Conservation (phyloP, 371 early-diverging fungal genomes). For the Mucor circinelloides region DNA sequence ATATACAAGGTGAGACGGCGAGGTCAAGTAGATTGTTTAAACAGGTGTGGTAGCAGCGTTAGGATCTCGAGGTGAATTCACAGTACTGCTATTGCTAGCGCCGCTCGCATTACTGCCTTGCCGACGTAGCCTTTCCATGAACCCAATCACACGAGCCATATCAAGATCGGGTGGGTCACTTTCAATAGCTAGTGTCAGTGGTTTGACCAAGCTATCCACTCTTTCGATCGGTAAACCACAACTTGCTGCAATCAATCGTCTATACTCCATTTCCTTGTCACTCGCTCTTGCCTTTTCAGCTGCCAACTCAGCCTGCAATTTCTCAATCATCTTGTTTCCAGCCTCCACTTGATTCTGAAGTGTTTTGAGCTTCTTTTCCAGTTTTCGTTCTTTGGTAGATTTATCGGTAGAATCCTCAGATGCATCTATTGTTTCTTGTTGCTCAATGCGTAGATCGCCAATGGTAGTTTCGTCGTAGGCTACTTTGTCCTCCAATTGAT, state of each 20-base stretch:
- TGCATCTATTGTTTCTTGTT: neutral
- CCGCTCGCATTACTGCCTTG: constrained; percentile 3
- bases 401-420: neutral
- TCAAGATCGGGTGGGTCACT: constrained; percentile 71
- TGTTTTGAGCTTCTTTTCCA: constrained; percentile 38
- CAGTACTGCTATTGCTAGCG: constrained; percentile 48
- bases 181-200: constrained; percentile 72
- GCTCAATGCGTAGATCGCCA: constrained; percentile 13
- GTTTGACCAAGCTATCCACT: constrained; percentile 69
- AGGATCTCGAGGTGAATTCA: constrained; percentile 7
- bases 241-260: constrained; percentile 74
- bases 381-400: constrained; percentile 9
- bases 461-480: constrained; percentile 16
- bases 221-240: constrained; percentile 68
- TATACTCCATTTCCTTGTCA: constrained; percentile 69
- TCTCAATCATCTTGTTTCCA: constrained; percentile 48
- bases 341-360: constrained; percentile 46
- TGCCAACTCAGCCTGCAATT: constrained; percentile 42
- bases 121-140: constrained; percentile 51
- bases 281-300: constrained; percentile 38
- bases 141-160: constrained; percentile 57
- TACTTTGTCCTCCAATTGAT: constrained; percentile 46
- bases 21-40: neutral
- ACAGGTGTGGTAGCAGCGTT: constrained; percentile 6
- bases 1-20: neutral